These are phyloP conservation scores for Elaeis oleifera DNA, from an alignment of 202 grass and related monocot species.

Conservation along the genomic window DNA sequence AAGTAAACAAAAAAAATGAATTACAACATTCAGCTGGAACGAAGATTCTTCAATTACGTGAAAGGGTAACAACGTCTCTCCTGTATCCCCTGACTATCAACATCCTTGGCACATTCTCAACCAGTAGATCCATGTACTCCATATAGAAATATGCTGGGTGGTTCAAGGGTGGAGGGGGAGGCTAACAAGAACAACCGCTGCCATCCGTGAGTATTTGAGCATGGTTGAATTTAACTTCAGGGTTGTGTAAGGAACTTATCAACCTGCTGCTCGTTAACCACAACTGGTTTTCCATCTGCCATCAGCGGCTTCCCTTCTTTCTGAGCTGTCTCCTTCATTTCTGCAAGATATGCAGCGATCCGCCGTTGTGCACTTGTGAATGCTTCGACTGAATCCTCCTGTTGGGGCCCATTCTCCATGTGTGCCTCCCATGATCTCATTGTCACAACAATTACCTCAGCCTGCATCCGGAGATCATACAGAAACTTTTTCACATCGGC, in stretches of 20 bases:
- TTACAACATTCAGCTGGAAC: no score
- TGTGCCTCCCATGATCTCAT: slow-evolving; percentile 78
- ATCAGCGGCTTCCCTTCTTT: slow-evolving; percentile 50
- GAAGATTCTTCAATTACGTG: neutral
- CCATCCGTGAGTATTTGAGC: slow-evolving; percentile 94
- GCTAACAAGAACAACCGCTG: slow-evolving; percentile 51
- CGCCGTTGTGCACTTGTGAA: slow-evolving; percentile 66
- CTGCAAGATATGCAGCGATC: slow-evolving; percentile 56
- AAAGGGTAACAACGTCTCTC: slow-evolving; percentile 1
- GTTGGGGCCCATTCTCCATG: slow-evolving; percentile 39
- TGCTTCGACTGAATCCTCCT: slow-evolving; percentile 71
- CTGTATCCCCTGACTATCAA: slow-evolving; percentile 2
- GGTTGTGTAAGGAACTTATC: slow-evolving; percentile 97
- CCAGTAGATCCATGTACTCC: slow-evolving; percentile 4
- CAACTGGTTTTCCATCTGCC: slow-evolving; percentile 57
- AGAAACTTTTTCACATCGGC: slow-evolving; percentile 97
- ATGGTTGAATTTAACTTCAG: slow-evolving; percentile 90
- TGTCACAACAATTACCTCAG: slow-evolving; percentile 88
- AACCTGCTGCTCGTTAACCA: slow-evolving; percentile 81
- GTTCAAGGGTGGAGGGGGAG: neutral
- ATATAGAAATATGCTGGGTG: neutral
- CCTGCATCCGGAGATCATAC: slow-evolving; percentile 96
- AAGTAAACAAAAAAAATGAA: no score
- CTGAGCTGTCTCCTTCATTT: slow-evolving; percentile 65
- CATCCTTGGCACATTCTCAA: slow-evolving; percentile 1